Evolutionary conservation across 2,329 filamentous ascomycete genomes (phyloP).

Genomic region (Fragosphaeria purpurea): DNA sequence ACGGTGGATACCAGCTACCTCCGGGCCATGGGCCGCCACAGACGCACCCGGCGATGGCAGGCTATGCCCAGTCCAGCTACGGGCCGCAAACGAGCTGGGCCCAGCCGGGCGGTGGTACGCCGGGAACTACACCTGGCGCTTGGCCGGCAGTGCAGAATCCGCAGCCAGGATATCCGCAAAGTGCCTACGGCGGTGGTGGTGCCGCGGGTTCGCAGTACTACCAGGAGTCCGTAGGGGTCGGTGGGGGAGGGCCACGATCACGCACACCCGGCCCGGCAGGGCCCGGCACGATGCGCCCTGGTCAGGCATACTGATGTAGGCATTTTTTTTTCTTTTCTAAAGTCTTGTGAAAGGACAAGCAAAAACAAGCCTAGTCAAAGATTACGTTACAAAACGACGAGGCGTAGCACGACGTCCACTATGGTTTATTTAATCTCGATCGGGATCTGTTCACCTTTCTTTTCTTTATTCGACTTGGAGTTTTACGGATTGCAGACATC

Average conservation of each 20-base stretch:
- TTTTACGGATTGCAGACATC: no score
- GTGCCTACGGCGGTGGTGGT: neutral
- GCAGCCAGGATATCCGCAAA: slow-evolving; percentile 10
- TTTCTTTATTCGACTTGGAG: no score
- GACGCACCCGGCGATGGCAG: slow-evolving; percentile 12
- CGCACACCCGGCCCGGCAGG: slow-evolving; percentile 13
- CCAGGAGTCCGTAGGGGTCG: no score
- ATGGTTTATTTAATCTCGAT: no score
- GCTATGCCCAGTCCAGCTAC: neutral
- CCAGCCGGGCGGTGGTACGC: neutral
- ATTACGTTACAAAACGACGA: no score
- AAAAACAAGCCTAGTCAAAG: no score
- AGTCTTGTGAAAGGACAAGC: neutral
- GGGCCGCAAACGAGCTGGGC: neutral
- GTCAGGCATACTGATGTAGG: slow-evolving; percentile 17
- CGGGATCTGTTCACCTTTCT: no score
- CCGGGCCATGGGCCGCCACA: slow-evolving; percentile 14
- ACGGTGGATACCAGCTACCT: slow-evolving; percentile 13
- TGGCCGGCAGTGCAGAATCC: slow-evolving; percentile 8
- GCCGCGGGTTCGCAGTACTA: neutral
- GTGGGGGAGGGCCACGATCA: neutral
- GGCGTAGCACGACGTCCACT: no score
- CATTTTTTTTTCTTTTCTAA: neutral
- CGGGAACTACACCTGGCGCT: neutral
- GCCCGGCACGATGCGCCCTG: slow-evolving; percentile 18